These are phyloP conservation scores for Botryotinia narcissicola DNA, from an alignment of 2,329 filamentous ascomycete species.

Conservation along the genomic window DNA sequence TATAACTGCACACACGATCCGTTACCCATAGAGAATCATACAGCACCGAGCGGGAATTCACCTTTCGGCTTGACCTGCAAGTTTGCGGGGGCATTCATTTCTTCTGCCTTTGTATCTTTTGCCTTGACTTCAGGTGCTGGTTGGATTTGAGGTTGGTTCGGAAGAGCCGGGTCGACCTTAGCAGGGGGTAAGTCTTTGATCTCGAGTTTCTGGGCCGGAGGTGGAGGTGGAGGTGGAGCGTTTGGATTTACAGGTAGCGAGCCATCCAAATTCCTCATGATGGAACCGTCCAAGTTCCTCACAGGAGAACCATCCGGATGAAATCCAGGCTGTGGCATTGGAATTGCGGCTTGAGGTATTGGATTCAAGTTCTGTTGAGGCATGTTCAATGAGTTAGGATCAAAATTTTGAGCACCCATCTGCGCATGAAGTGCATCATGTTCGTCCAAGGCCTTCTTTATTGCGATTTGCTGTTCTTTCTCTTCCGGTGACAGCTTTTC, in stretches of 20 bases:
- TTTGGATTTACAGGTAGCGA: slow-evolving; percentile 10
- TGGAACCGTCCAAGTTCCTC: slow-evolving; percentile 4
- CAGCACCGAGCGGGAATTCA: not conserved
- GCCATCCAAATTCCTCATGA: slow-evolving; percentile 3
- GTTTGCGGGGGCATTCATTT: not conserved
- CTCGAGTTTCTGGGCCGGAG: not conserved
- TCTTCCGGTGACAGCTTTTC: slow-evolving; percentile 57
- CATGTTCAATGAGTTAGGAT: not conserved
- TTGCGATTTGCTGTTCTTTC: slow-evolving; percentile 46
- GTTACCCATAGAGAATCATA: not conserved
- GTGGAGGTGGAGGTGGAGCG: not conserved
- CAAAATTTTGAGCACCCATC: slow-evolving; percentile 10
- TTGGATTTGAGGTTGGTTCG: not conserved
- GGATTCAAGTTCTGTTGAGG: slow-evolving; percentile 9
- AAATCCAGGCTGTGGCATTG: slow-evolving; percentile 4
- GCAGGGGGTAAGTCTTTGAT: not conserved
- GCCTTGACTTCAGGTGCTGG: not conserved
- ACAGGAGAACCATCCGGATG: slow-evolving; percentile 3
- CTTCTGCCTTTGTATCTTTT: not conserved
- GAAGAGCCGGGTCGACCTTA: not conserved
- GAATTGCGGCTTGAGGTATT: not conserved
- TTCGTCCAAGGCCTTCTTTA: slow-evolving; percentile 29
- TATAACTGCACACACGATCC: not conserved
- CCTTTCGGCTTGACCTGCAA: not conserved
- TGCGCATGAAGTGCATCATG: slow-evolving; percentile 22